Evolutionary conservation across 1,284 basidiomycete species (phyloP).

Genomic region (Neotropicomus parvogracilis): DNA sequence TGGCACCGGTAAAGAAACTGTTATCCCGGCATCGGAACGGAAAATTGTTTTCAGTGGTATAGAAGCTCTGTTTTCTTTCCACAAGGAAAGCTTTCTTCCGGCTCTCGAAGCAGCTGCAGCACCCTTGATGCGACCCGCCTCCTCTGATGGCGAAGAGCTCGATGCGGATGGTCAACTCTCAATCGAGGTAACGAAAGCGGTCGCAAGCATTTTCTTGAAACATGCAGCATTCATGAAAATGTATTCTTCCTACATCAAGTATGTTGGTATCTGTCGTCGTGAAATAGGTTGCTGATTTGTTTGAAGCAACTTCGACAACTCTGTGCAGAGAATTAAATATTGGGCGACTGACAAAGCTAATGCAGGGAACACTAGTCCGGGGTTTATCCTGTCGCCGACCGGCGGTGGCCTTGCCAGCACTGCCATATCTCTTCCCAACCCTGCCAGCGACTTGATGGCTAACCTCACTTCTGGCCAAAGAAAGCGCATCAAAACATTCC

Average conservation of each 20-base stretch:
- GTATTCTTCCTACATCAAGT: constrained; percentile 97
- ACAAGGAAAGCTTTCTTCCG: constrained; percentile 88
- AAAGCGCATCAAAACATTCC: constrained; percentile 81
- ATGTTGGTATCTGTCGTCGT: constrained; percentile 33
- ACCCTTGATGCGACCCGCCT: constrained; percentile 54
- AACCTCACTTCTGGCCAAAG: constrained; percentile 68
- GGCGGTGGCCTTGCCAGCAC: constrained; percentile 58
- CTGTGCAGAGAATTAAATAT: constrained; percentile 78
- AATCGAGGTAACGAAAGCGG: constrained; percentile 69
- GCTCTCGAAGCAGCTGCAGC: constrained; percentile 75
- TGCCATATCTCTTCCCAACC: constrained; percentile 46
- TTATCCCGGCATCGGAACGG: constrained; percentile 84
- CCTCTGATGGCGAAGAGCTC: constrained; percentile 44
- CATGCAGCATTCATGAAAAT: constrained; percentile 97
- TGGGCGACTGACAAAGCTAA: constrained; percentile 66
- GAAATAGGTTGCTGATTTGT: constrained; percentile 9
- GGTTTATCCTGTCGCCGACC: constrained; percentile 51
- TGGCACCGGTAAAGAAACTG: constrained; percentile 73
- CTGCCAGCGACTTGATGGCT: constrained; percentile 39
- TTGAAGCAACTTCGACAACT: constrained; percentile 85
- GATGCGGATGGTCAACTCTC: constrained; percentile 76
- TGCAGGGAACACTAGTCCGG: constrained; percentile 40
- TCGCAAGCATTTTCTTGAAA: constrained; percentile 87
- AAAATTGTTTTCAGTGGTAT: constrained; percentile 92
- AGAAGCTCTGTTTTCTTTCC: constrained; percentile 89